These are phyloP conservation scores for Drechslerella dactyloides DNA, from an alignment of 2,329 filamentous ascomycete species.

Conservation along the genomic window DNA sequence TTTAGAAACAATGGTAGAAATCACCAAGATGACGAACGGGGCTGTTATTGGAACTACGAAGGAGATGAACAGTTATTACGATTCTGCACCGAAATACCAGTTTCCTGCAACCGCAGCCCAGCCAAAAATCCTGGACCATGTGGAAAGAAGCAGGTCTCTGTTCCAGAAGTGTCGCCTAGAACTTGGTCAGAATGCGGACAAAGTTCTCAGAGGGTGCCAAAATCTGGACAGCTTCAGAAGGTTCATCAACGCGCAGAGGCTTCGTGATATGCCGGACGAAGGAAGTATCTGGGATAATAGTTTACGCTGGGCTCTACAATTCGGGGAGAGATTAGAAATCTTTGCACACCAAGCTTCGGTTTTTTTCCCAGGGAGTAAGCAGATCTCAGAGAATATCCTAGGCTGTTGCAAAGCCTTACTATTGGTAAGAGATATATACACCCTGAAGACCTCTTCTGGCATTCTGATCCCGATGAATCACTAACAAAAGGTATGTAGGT, in stretches of 20 bases:
- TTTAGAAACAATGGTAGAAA: not conserved
- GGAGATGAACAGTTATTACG: not conserved
- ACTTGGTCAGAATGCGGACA: slow-evolving; percentile 31
- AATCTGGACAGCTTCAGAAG: slow-evolving; percentile 31
- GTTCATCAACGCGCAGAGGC: slow-evolving; percentile 35
- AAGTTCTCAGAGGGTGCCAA: slow-evolving; percentile 23
- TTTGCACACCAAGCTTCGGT: slow-evolving; percentile 30
- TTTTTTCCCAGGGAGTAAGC: slow-evolving; percentile 31
- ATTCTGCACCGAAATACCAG: not conserved
- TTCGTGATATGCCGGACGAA: slow-evolving; percentile 41
- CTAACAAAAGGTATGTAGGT: slow-evolving; percentile 17
- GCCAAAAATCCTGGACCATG: slow-evolving; percentile 12
- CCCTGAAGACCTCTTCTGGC: not conserved
- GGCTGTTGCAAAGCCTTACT: slow-evolving; percentile 38
- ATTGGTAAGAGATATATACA: slow-evolving; percentile 12
- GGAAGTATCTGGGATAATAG: slow-evolving; percentile 36
- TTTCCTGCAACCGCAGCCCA: not conserved
- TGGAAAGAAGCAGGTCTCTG: slow-evolving; percentile 19
- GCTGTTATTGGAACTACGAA: not conserved
- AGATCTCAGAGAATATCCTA: slow-evolving; percentile 21
- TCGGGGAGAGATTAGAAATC: slow-evolving; percentile 27
- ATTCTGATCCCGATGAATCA: not conserved
- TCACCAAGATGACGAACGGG: not conserved
- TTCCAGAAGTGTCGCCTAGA: slow-evolving; percentile 22
- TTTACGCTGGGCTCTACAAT: slow-evolving; percentile 26